Percentiles rank a stretch among this genome's conserved stretches.
Conservation (phyloP, 139 green algal genomes). For the Coccomyxa sp. region DNA sequence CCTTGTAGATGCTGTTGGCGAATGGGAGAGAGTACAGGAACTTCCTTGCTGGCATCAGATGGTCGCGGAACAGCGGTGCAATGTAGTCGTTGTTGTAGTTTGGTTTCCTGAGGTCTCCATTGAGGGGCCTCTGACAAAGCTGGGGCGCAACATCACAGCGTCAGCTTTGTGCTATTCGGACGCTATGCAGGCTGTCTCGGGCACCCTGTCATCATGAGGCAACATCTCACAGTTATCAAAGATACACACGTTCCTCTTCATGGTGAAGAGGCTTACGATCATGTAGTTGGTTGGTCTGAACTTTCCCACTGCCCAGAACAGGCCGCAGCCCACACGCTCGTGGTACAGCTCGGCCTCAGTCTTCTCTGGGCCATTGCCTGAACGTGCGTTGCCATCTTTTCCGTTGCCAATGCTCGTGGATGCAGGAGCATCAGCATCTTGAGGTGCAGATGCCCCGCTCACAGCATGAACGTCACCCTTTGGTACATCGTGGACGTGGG, state of each 20-base stretch:
- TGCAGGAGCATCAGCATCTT: too few species aligned
- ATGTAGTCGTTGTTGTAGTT: constrained; percentile 58
- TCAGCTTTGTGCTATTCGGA: not conserved
- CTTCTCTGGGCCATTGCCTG: too few species aligned
- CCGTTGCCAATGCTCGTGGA: too few species aligned
- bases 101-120: constrained; percentile 42
- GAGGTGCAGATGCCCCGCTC: too few species aligned
- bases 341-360: too few species aligned
- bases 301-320: not conserved
- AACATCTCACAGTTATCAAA: not conserved
- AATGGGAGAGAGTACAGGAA: not conserved
- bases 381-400: too few species aligned
- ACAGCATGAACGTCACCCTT: too few species aligned
- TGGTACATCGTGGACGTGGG: too few species aligned
- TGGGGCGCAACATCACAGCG: constrained; percentile 8
- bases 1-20: not conserved
- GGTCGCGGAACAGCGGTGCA: constrained; percentile 38
- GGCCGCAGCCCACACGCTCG: not conserved
- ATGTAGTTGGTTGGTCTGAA: constrained; percentile 1
- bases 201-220: not conserved
- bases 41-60: constrained; percentile 45
- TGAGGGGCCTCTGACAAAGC: constrained; percentile 58
- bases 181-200: not conserved
- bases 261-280: not conserved
- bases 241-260: not conserved